Base-by-base conservation (phyloP, 2,329 filamentous ascomycete species). In the Talaromyces sp. region DNA sequence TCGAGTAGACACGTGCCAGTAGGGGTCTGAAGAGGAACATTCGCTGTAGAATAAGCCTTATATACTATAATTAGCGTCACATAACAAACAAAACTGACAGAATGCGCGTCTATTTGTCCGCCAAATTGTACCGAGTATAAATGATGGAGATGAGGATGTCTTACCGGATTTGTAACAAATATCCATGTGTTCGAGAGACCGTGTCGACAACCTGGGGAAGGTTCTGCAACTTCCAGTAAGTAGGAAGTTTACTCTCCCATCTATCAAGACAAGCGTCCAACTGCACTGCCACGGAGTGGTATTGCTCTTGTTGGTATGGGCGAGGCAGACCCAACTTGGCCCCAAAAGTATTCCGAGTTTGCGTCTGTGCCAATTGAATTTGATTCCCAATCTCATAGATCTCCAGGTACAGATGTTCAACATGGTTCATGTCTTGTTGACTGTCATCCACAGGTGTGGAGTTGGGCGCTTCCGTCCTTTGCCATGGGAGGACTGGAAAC, bases 351-450 rank as follows among this genome's bases (percentile, higher is more conserved):
- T 60, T 69, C 53, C 61, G 64, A 25, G 65, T 68, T 63, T 69
- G 68, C 17, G 61, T 65, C 61, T 70, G 68, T 36, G 69, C 69
- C 54, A 70, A 15, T 34, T 70, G 69, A 29, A 70, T 70, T 13
- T 69, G 68, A 54, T 67, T 69, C 13, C 68, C 67, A 40, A 70
- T 70, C 51, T 69, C 69, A 60, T 70, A 61, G 19, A 70, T 61
- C 40, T 68, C 65, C 47, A 68, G 17, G 36, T 31, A 47, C 17
- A 65, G 34, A 36, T 38, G 29, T 1, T 62, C 40, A 47, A 29
- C 19, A 5, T 65, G 15, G 13, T 19, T 29, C 15, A 45, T 49
- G 7, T n/a, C 27, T 43, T 56, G 45, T 19, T 56, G 25, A 5
- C 5, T 47, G 29, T 25, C 49, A 8, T 1, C 29, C 53, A 22